Evolutionary conservation across 2,329 filamentous ascomycete genomes (phyloP).

Genomic region (Tolypocladium guangdongense): DNA sequence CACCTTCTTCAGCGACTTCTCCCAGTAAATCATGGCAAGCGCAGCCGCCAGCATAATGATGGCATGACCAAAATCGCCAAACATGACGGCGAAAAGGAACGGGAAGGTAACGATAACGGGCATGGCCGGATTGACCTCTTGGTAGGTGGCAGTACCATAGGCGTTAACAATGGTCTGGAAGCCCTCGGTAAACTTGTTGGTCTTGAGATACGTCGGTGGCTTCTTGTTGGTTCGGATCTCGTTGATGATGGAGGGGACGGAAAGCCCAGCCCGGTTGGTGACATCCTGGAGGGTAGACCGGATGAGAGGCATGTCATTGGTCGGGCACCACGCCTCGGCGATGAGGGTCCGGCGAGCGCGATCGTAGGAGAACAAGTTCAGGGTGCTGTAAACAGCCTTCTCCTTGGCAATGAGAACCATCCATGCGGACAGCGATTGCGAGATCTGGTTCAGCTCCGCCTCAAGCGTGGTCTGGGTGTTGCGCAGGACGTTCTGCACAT

Average conservation of each 20-base stretch:
- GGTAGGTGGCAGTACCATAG: conserved; percentile 94
- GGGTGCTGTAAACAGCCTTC: conserved; percentile 90
- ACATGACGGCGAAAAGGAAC: conserved; percentile 99
- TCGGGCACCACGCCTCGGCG: conserved; percentile 95
- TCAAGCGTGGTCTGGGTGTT: conserved; percentile 94
- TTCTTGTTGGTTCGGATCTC: conserved; percentile 96
- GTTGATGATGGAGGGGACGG: conserved; percentile 97
- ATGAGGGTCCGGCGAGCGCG: conserved; percentile 91
- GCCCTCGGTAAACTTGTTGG: conserved; percentile 94
- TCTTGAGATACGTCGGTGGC: conserved; percentile 93
- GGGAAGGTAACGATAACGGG: conserved; percentile 96
- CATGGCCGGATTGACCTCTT: conserved; percentile 90
- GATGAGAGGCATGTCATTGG: conserved; percentile 78
- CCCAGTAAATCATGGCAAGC: conserved; percentile 90
- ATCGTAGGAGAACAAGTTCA: conserved; percentile 96
- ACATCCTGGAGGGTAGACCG: conserved; percentile 92
- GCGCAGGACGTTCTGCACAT: conserved; percentile 81
- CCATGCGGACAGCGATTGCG: conserved; percentile 86
- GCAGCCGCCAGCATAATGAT: conserved; percentile 78
- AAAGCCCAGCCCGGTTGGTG: conserved; percentile 87
- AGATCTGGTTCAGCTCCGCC: conserved; percentile 87
- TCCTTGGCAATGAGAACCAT: conserved; percentile 97
- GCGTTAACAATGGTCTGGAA: conserved; percentile 99
- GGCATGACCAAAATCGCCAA: conserved; percentile 93
- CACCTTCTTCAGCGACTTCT: conserved; percentile 87